Base-by-base conservation (phyloP, 805 yeast genomes). In the Metschnikowia henanensis region DNA sequence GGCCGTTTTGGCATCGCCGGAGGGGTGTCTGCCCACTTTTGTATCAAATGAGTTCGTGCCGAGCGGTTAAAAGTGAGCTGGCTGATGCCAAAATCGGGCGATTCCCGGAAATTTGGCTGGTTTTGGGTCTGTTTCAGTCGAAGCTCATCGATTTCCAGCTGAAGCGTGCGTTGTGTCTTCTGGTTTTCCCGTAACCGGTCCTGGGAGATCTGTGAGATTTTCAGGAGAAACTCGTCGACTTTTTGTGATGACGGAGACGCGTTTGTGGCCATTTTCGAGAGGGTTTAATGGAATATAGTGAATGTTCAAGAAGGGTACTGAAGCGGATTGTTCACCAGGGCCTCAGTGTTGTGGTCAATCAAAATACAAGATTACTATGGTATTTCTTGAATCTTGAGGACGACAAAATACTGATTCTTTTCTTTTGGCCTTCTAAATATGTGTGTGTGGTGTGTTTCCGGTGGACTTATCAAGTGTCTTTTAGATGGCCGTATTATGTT, bases 221-320 rank as follows among this genome's bases (percentile, higher is more conserved):
- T 58, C 8, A 65, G 54, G 30, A 70, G 52, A 41, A 70, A 70
- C 44, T 68, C 72, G 45, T 70, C 66, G 12, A 70, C 75, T 31
- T 64, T 62, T 21, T 58, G 50, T 15, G 59, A 42, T 5, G 69
- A 61, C 2, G 68, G 65, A 20, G 69, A 62, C n/a, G 50, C 53
- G 20, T 37, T 32, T 3, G 35, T 29, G 30, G 28, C 18, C 38
- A 26, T 36, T n/a, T 5, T 33, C n/a, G n/a, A 13, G 17, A 32
- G 22, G n/a, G 30, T 12, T 10, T 12, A 28, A 7, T n/a, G n/a
- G n/a, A n/a, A n/a, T n/a, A n/a, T n/a, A n/a, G n/a, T n/a, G n/a
- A n/a, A n/a, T n/a, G n/a, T n/a, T n/a, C n/a, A n/a, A n/a, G n/a
- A n/a, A n/a, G n/a, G n/a, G n/a, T n/a, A n/a, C n/a, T n/a, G n/a